Evolutionary conservation across 1,284 basidiomycete genomes (phyloP).

Genomic region (Flammula alnicola): DNA sequence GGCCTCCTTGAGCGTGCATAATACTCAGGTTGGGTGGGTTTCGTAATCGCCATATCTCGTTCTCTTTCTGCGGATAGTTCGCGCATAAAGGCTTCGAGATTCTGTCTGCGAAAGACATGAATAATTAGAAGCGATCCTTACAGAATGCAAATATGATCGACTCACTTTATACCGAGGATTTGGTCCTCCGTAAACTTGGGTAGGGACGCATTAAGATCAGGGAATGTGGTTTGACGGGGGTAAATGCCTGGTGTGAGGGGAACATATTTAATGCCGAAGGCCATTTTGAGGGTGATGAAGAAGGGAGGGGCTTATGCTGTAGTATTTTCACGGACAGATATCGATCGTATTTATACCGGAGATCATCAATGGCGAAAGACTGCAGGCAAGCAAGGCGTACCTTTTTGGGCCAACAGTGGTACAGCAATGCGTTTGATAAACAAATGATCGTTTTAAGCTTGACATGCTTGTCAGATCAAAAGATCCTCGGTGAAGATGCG

Average conservation of each 20-base stretch:
- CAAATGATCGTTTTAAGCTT: constrained; percentile 17
- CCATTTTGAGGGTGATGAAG: constrained; percentile 15
- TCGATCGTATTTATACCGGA: constrained; percentile 21
- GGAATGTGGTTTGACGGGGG: background rate
- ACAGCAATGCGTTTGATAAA: constrained; percentile 12
- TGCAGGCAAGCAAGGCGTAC: constrained; percentile 5
- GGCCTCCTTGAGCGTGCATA: constrained; percentile 2
- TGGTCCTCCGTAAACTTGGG: background rate
- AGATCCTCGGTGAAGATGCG: constrained; percentile 8
- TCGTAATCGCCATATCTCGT: constrained; percentile 11
- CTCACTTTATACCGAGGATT: background rate
- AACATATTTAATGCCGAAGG: constrained; percentile 21
- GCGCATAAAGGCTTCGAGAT: constrained; percentile 1
- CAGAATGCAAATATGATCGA: background rate
- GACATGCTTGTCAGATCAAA: constrained; percentile 15
- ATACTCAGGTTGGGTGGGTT: constrained; percentile 9
- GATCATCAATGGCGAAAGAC: too few relatives aligned
- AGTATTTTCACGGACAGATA: background rate
- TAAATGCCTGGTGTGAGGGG: constrained; percentile 16
- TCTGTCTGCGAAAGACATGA: constrained; percentile 2
- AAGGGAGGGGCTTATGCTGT: constrained; percentile 10
- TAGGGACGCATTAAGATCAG: background rate
- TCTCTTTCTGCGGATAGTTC: constrained; percentile 4
- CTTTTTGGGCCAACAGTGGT: constrained; percentile 7
- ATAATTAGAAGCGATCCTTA: background rate